Evolutionary conservation across 805 yeast species (phyloP), one percentile per base, ranked within the genome.

Genomic region (Wickerhamiella cacticola): DNA sequence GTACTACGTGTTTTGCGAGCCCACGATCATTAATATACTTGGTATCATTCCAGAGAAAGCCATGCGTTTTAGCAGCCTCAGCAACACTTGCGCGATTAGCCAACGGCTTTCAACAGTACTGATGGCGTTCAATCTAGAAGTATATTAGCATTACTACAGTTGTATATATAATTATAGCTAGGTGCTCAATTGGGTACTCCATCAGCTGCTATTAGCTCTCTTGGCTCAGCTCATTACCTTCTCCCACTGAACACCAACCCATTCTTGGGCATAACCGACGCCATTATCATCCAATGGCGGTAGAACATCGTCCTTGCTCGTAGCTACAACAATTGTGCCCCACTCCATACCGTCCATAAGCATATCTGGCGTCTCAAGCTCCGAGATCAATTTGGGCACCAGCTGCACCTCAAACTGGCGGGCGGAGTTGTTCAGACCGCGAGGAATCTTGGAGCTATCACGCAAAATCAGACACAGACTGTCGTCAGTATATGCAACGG

Each of bases 361-460:
- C 56, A 49, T 62, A 59, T 55, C 66, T 44, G 62, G 67, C 13
- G 62, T 58, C 60, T 89, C 96, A 40, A 92, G 69, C 57, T 85
- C 89, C 45, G 84, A 69, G 46, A 92, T 89, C 46, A 87, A 76
- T 61, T 85, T 85, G 2, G 98, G 98, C 96, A 89, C 89, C 48
- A 92, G 63, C 61, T 92, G 98, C 50, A 89, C 66, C 63, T 92
- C 98, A 59, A 86, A 82, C 36, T 16, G 80, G 70, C 28, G 78
- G 64, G 54, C 46, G 3, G 55, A 49, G 8, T 57, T 54, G 5
- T 85, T 84, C 51, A 81, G 75, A 54, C 67, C 78, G 3, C 84
- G 82, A 0, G 94, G 86, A 8, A 83, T 65, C 9, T 63, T 49
- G 58, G 59, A 5, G 53, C 58, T 36, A 9, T 55, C 50, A 12